Evolutionary conservation across 495 filamentous ascomycete species (phyloP), one percentile per base, ranked within the genome.

Genomic region (Thozetella sp.): DNA sequence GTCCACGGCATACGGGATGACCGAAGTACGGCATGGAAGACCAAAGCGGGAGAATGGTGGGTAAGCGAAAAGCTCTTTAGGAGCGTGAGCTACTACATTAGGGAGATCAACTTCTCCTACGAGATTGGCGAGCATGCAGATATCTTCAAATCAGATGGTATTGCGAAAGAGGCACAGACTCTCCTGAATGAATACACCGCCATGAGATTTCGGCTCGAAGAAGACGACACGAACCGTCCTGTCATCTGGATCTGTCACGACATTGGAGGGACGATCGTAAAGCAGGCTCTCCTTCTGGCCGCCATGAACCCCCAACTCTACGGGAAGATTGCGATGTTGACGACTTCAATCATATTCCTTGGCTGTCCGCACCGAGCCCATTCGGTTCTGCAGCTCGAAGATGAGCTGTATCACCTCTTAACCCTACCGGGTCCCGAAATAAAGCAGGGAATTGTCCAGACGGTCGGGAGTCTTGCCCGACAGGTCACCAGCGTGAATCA

Each of bases 201-300:
- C 37, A 25, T 37, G n/a, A 56, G 60, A 9, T n/a, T 15, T 2
- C 22, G 26, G 15, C 50, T 62, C 22, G 11, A 20, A n/a, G 46
- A 51, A 23, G 50, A 37, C 34, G 55, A 58, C 56, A 27, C 25
- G 17, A 22, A 59, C 37, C 61, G 64, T 2, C 64, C 64, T 12
- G 52, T 67, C 17, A 57, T 61, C 24, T 67, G 62, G 55, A 55
- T 67, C 19, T 60, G 57, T 11, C 61, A 67, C 34, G 64, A 67
- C 55, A 51, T 67, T 22, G 64, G 64, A 56, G 64, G 64, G 13
- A 61, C 27, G 9, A 67, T 67, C 23, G 58, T 67, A 13, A 67
- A 67, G 37, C 48, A 61, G 26, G 64, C 55, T 25, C 60, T 62
- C 15, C 46, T 45, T 2, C 20, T 48, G 0, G 54, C 48, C 20